These are phyloP conservation scores for Saccharomycopsis lassenensis DNA, from an alignment of 805 yeast species.

Conservation along the genomic window DNA sequence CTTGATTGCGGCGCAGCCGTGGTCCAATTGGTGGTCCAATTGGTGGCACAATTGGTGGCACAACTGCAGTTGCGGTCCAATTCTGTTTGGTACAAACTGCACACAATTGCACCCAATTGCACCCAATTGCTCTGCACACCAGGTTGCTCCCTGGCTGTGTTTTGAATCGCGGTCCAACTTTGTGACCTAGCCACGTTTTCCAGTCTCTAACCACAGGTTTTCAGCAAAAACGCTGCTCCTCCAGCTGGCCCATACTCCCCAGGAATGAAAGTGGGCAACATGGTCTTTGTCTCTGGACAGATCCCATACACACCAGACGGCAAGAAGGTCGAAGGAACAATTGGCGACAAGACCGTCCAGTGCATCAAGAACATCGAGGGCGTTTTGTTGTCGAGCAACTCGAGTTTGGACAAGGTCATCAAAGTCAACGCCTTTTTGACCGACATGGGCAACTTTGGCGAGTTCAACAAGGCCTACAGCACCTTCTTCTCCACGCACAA, in stretches of 20 bases:
- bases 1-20: not conserved
- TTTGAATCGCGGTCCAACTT: no score
- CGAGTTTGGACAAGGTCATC: constrained; percentile 71
- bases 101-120: not conserved
- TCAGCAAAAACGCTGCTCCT: constrained; percentile 77
- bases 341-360: constrained; percentile 70
- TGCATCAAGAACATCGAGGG: constrained; percentile 55
- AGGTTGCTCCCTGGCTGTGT: not conserved
- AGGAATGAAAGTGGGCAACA: constrained; percentile 83
- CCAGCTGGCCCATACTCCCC: constrained; percentile 97
- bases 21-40: not conserved
- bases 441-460: constrained; percentile 78
- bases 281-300: constrained; percentile 90
- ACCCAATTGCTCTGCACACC: not conserved
- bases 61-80: not conserved
- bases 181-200: no score
- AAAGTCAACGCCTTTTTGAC: constrained; percentile 84
- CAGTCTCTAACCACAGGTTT: no score
- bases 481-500: constrained; percentile 64
- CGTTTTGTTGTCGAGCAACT: constrained; percentile 77
- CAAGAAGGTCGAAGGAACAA: constrained; percentile 65
- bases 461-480: constrained; percentile 76
- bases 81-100: not conserved
- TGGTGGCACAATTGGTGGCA: no score
- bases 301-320: constrained; percentile 81